phyloP scores from a whole-genome alignment of 2,329 filamentous ascomycete genomes.

The Paramyrothecium roridum region DNA sequence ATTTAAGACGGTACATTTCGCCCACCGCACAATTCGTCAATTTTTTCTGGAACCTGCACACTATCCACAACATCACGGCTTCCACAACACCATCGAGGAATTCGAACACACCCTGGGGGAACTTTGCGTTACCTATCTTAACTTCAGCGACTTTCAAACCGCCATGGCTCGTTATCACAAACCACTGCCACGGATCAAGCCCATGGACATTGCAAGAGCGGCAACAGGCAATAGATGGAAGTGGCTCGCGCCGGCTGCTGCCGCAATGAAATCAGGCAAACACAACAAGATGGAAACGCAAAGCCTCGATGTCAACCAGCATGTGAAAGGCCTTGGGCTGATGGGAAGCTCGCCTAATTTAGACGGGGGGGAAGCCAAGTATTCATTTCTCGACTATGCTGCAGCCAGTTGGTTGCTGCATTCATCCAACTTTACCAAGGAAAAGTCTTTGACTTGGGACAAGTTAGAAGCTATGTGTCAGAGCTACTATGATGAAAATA shows the following conservation, averaged over 20 bases:
- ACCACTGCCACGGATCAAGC: not conserved
- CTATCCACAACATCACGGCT: not conserved
- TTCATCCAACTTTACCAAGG: not conserved
- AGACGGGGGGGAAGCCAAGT: not conserved
- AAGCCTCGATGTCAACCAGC: too few relatives aligned
- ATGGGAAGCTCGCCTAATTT: not conserved
- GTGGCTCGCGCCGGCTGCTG: not conserved
- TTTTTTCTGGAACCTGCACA: conserved; percentile 14
- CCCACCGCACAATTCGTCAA: conserved; percentile 27
- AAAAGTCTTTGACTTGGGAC: not conserved
- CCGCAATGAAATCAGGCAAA: too few relatives aligned
- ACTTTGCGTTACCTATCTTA: conserved; percentile 1
- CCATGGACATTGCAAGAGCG: not conserved
- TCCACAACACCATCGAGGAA: not conserved
- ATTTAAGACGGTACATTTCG: conserved; percentile 24
- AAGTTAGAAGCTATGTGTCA: too few relatives aligned
- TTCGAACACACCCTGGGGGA: not conserved
- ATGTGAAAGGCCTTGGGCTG: too few relatives aligned
- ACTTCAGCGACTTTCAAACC: conserved; percentile 1
- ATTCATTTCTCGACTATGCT: not conserved
- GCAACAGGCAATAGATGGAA: not conserved
- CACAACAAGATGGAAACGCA: too few relatives aligned
- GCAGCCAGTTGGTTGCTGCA: not conserved
- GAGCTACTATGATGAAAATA: too few relatives aligned
- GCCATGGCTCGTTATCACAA: not conserved